Evolutionary conservation across 345 rosid genomes (phyloP), one percentile per base, ranked within the genome.

Genomic region (Noccaea caerulescens): DNA sequence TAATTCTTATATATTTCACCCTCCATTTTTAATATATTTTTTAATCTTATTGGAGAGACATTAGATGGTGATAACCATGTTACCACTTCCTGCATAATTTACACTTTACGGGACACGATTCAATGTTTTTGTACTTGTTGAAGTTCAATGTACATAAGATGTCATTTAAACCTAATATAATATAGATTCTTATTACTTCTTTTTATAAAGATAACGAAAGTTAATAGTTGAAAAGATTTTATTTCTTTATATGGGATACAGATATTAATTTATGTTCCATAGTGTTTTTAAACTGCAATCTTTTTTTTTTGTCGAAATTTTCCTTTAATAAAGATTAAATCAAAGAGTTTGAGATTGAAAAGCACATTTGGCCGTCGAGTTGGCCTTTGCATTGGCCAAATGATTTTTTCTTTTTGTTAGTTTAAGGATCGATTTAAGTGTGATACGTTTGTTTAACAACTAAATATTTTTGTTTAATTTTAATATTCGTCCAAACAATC

Each of bases 1-100:
- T 27, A 38, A 36, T 36, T 36, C 9, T 20, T 12, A 3, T 47
- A 58, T 16, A 10, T 39, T 20, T 38, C 38, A 46, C 42, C 3
- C 45, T 20, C 23, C 10, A 8, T 3, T 37, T 4, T 41, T 30
- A 6, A 12, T 53, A 53, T 12, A n/a, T 33, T n/a, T 30, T 41
- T 11, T 44, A 11, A 2, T 51, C 39, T 23, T 20, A 25, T 51
- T 18, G 47, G 27, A 63, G 64, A 45, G 71, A 66, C 72, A 73
- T 66, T 25, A 49, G 67, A 73, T 73, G 66, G 57, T 73, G 78
- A 51, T 58, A 51, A 42, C 61, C 78, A 74, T 74, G 78, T 74
- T 74, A 59, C 63, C 73, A 74, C 57, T 74, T 74, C 63, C 4
- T 27, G 30, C 56, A 20, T 3, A 51, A 67, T n/a, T 58, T 51